Base-by-base conservation (phyloP, 345 rosid species). In the Aquilaria yunnanensis region DNA sequence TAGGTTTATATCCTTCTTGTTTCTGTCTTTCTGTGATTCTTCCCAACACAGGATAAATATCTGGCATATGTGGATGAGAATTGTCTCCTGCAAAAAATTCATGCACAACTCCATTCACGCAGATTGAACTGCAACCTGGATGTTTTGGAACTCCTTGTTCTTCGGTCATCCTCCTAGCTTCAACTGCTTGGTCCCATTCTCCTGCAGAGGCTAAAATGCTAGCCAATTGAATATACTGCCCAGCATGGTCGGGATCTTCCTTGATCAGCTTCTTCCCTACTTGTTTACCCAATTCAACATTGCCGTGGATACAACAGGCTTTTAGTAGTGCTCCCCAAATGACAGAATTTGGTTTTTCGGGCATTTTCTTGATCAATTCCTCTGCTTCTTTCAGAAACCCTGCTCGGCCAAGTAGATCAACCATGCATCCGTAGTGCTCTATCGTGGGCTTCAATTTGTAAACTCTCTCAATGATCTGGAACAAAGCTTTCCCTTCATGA, bases 361-460 rank as follows among this genome's bases (percentile, higher is more conserved):
- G 88, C 93, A 88, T 85, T 6, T 67, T 63, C 32, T 74, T 70
- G n/a, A 80, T 75, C 66, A 84, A 64, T 63, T 62, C 52, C 54
- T 67, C 73, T 9, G 89, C 86, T 74, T 83, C 85, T 56, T 72
- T 64, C 14, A 91, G 79, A 34, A 78, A 68, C 54, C 96, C 90
- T 52, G 87, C 90, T 74, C 89, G 80, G 56, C 90, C 85, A 5
- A 90, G 81, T 46, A 87, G 81, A 81, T 87, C 89, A 65, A 85
- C 92, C 83, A 90, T 67, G 74, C 95, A 83, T 7, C 97, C 95
- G 37, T 80, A 90, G 63, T 90, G 97, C 74, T 90, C 90, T n/a
- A 85, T 56, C 1, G 75, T 68, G 9, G 97, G 95, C 16, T 64
- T 77, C 73, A 83, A 56, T 58, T 63, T 61, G 64, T 83, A 61